Conservation (phyloP, 2,329 filamentous ascomycete genomes). For the Penicillium sp. region DNA sequence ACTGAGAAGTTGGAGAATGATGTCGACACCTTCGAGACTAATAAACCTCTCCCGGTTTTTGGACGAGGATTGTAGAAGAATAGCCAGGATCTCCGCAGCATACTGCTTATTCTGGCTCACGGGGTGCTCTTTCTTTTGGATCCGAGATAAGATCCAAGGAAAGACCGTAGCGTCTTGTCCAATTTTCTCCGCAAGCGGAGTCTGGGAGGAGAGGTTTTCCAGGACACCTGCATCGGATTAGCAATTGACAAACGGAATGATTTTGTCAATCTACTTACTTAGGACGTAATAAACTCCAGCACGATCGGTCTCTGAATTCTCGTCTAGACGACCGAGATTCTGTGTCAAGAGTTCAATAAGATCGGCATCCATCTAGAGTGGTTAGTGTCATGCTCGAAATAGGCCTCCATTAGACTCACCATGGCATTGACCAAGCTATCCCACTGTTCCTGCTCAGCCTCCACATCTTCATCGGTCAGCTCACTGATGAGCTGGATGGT, state of each 20-base stretch:
- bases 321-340: slow-evolving; percentile 72
- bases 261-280: slow-evolving; percentile 31
- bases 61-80: slow-evolving; percentile 72
- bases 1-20: slow-evolving; percentile 75
- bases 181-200: slow-evolving; percentile 64
- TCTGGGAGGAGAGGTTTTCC: slow-evolving; percentile 76
- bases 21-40: slow-evolving; percentile 67
- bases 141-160: slow-evolving; percentile 71
- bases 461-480: slow-evolving; percentile 87
- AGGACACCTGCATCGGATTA: slow-evolving; percentile 53
- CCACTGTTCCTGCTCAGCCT: slow-evolving; percentile 77
- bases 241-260: neutral
- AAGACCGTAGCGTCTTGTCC: slow-evolving; percentile 65
- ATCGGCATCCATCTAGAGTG: slow-evolving; percentile 36
- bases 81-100: slow-evolving; percentile 83
- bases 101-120: slow-evolving; percentile 94
- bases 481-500: slow-evolving; percentile 86
- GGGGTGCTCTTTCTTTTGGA: slow-evolving; percentile 62
- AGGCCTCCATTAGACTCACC: slow-evolving; percentile 28
- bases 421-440: slow-evolving; percentile 63
- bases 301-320: slow-evolving; percentile 66
- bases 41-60: slow-evolving; percentile 62
- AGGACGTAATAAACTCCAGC: slow-evolving; percentile 83
- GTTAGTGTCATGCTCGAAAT: slow-evolving; percentile 14
- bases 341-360: slow-evolving; percentile 43